A percentile compares a stretch with the other conserved stretches of the same genome.
Conservation (phyloP, 495 filamentous ascomycete species). For the Aspergillus leporis region DNA sequence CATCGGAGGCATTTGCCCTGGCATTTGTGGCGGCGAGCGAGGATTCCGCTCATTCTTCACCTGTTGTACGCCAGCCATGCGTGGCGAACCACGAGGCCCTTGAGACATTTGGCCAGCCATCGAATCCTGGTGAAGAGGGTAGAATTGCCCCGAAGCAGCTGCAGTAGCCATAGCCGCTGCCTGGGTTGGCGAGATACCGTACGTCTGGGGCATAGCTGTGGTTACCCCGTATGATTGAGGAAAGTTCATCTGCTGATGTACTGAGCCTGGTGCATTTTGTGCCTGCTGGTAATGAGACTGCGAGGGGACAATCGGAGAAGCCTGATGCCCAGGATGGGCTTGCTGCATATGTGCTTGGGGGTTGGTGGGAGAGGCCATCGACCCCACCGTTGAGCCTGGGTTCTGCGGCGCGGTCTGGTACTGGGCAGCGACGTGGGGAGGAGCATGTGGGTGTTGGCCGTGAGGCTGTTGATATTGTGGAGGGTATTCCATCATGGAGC, state of each 20-base stretch:
- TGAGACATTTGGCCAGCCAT: constrained; percentile 50
- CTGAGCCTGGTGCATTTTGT: constrained; percentile 46
- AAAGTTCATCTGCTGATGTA: constrained; percentile 55
- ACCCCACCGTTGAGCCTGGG: constrained; percentile 45
- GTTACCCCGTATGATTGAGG: constrained; percentile 52
- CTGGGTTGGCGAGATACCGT: constrained; percentile 53
- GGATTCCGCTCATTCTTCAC: constrained; percentile 55
- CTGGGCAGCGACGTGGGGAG: constrained; percentile 49
- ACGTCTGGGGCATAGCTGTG: constrained; percentile 47
- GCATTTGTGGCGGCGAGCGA: constrained; percentile 51
- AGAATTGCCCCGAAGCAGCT: constrained; percentile 54
- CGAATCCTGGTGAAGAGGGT: constrained; percentile 49
- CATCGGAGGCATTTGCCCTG: constrained; percentile 53
- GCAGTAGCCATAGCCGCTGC: constrained; percentile 59
- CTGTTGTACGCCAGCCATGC: constrained; percentile 46
- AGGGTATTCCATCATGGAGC: constrained; percentile 54
- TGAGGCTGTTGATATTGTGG: constrained; percentile 57
- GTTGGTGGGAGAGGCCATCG: constrained; percentile 54
- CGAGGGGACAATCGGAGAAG: constrained; percentile 55
- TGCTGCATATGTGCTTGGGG: constrained; percentile 54
- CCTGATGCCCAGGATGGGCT: constrained; percentile 49
- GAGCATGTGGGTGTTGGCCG: constrained; percentile 54
- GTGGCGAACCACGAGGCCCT: constrained; percentile 51
- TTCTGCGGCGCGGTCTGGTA: constrained; percentile 51
- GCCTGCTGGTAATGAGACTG: constrained; percentile 52